Evolutionary conservation across 345 rosid genomes (phyloP), one percentile per base, ranked within the genome.

Genomic region (Rhodomyrtus tomentosa): DNA sequence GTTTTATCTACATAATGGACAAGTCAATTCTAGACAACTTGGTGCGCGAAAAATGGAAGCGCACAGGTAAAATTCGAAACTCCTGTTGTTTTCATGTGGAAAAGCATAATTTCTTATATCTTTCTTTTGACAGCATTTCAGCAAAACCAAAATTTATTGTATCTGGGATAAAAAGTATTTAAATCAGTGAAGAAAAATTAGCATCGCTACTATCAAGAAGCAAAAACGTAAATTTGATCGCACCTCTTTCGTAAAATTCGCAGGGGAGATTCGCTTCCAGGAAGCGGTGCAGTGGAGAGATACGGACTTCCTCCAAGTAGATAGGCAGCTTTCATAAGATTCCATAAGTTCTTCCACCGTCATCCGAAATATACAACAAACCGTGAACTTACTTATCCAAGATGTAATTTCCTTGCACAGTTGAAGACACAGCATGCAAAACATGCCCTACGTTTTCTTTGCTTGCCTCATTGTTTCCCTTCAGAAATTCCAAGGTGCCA

Each of bases 231-330:
- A 56, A 56, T 32, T 50, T 10, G 29, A 83, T 22, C 4, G 40
- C 88, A 95, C 99, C 95, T 87, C 91, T 91, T 92, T 95, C 9
- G 99, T 92, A 86, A 95, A 97, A 92, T 94, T 97, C 51, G 93
- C 99, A 3, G 98, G 99, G 36, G 95, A 83, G 55, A 97, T 92
- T 90, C 90, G 90, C 95, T 89, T 94, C 87, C 95, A 89, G 72
- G 98, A 95, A 88, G 88, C 50, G 68, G 85, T 84, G 25, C 96
- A 93, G 51, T 98, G 92, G 40, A 83, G 87, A 58, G 92, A 82
- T 86, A 95, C 98, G 38, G 93, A 72, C 89, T 91, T 92, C 50
- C 98, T 87, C 85, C 94, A 85, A 87, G 80, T 81, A 86, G 93
- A 90, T 83, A 91, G 92, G 89, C 99, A 97, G 68, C 87, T 88